Evolutionary conservation across 1,284 basidiomycete species (phyloP).

Genomic region (Rhizoctonia solani): DNA sequence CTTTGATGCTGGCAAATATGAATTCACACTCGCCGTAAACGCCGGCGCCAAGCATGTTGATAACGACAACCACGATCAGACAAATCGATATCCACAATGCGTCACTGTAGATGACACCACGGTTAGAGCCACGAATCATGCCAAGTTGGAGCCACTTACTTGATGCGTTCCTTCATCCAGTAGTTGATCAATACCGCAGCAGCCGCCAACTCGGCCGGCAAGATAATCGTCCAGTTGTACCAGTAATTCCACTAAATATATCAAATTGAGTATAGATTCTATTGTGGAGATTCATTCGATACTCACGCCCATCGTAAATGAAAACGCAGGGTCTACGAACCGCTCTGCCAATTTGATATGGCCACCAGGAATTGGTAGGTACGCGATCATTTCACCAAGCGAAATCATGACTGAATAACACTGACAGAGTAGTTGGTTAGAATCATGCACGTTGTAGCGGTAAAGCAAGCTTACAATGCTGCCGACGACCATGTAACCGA

Average conservation of each 20-base stretch:
- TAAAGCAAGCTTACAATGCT: conserved; percentile 67
- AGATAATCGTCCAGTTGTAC: conserved; percentile 67
- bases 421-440: conserved; percentile 57
- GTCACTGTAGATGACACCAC: conserved; percentile 56
- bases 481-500: conserved; percentile 51
- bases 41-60: conserved; percentile 62
- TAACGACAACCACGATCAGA: conserved; percentile 68
- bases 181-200: conserved; percentile 77
- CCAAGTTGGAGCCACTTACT: conserved; percentile 36
- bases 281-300: not conserved
- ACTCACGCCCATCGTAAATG: conserved; percentile 69
- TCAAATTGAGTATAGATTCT: not conserved
- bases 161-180: conserved; percentile 53
- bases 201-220: conserved; percentile 79
- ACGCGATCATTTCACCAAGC: conserved; percentile 67
- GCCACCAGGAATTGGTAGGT: conserved; percentile 70
- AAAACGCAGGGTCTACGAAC: conserved; percentile 78
- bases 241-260: conserved; percentile 67
- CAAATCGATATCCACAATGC: conserved; percentile 78
- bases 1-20: conserved; percentile 72
- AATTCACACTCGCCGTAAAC: conserved; percentile 70
- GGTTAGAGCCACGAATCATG: conserved; percentile 7
- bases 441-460: conserved; percentile 56
- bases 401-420: conserved; percentile 64
- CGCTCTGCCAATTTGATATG: conserved; percentile 80